A percentile compares a stretch with the other conserved stretches of the same genome.
phyloP scores from a whole-genome alignment of 2,329 filamentous ascomycete species.

The Chaetomium sp. region DNA sequence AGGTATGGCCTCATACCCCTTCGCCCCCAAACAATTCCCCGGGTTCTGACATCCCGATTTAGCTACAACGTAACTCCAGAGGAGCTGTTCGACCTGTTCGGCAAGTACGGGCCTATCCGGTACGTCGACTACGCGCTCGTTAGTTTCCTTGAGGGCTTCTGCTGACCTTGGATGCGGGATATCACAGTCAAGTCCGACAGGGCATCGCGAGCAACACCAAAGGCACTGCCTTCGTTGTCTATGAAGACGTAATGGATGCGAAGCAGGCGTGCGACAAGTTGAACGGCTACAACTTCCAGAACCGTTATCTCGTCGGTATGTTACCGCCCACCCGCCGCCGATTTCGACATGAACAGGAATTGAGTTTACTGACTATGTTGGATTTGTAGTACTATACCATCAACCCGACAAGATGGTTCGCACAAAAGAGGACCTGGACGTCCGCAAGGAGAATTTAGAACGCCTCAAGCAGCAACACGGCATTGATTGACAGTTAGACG shows the following conservation, averaged over 20 bases:
- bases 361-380: conserved; percentile 3
- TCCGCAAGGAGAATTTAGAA: conserved; percentile 95
- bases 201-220: conserved; percentile 97
- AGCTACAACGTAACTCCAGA: conserved; percentile 99
- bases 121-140: conserved; percentile 41
- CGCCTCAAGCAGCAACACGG: conserved; percentile 96
- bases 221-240: conserved; percentile 97
- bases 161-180: conserved; percentile 18
- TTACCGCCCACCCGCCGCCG: conserved; percentile 24
- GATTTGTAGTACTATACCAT: conserved; percentile 50
- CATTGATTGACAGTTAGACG: conserved; percentile 90
- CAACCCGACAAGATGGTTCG: conserved; percentile 64
- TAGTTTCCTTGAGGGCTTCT: not conserved
- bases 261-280: conserved; percentile 99
- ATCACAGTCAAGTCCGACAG: conserved; percentile 84
- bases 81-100: conserved; percentile 97
- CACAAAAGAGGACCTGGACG: conserved; percentile 88
- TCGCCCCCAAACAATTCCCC: conserved; percentile 49
- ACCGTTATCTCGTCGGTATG: conserved; percentile 95
- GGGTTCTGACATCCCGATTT: conserved; percentile 38
- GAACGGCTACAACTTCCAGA: conserved; percentile 99
- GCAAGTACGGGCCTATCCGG: conserved; percentile 94
- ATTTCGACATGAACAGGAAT: not conserved
- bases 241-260: conserved; percentile 98
- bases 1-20: conserved; percentile 56